Percentiles rank a stretch among this genome's conserved stretches.
phyloP scores from a whole-genome alignment of 805 yeast species.

The Schwanniomyces vanrijiae region DNA sequence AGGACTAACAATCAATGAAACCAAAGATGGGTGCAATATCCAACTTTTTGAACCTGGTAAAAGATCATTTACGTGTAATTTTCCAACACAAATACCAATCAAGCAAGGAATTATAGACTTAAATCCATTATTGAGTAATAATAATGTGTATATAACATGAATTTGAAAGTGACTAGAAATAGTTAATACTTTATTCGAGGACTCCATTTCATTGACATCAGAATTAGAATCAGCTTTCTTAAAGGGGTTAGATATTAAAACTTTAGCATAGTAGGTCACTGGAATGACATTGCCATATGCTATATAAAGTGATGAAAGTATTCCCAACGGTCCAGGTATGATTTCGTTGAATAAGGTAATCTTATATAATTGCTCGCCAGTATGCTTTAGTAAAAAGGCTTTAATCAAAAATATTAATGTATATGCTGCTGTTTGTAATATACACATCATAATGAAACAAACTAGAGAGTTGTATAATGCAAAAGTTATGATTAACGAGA shows the following conservation, averaged over 20 bases:
- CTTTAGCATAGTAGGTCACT: conserved; percentile 32
- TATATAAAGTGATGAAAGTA: conserved; percentile 38
- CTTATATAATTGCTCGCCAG: conserved; percentile 12
- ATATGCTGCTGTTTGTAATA: conserved; percentile 37
- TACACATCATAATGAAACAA: conserved; percentile 36
- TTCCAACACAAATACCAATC: conserved; percentile 39
- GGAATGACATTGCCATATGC: conserved; percentile 37
- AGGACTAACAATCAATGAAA: conserved; percentile 29
- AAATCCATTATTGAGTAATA: conserved; percentile 39
- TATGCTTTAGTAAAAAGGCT: conserved; percentile 11
- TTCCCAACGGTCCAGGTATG: conserved; percentile 41
- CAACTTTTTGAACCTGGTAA: conserved; percentile 37
- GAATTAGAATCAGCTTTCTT: background rate
- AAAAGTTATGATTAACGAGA: conserved; percentile 45
- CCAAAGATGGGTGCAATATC: conserved; percentile 29
- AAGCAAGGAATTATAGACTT: conserved; percentile 34
- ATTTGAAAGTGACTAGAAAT: conserved; percentile 40
- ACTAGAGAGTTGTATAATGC: conserved; percentile 48
- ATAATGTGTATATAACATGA: conserved; percentile 34
- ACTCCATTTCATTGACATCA: background rate
- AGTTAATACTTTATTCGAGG: conserved; percentile 16
- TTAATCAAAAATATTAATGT: conserved; percentile 9
- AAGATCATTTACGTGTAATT: conserved; percentile 31
- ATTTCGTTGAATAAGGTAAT: conserved; percentile 34
- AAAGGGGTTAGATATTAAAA: conserved; percentile 24